Percentiles rank a stretch among this genome's conserved stretches.
These are phyloP conservation scores for Tanacetum coccineum DNA, from an alignment of 129 eudicot species.

Conservation along the genomic window DNA sequence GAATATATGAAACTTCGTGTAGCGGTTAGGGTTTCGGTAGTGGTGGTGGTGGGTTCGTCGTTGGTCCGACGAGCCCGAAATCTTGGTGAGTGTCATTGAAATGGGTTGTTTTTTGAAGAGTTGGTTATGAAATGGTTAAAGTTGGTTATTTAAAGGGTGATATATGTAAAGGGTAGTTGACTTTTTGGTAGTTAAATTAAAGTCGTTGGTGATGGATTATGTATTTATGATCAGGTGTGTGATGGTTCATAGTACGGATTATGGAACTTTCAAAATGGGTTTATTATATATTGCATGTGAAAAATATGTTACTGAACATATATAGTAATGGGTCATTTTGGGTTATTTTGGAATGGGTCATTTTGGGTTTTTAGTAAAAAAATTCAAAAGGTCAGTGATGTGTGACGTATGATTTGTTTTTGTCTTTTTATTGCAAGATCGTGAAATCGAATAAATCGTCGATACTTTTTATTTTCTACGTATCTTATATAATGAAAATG, in stretches of 20 bases:
- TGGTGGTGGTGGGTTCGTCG: constrained; percentile 28
- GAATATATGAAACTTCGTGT: constrained; percentile 18
- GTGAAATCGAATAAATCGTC: too few species aligned
- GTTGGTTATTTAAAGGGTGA: not conserved
- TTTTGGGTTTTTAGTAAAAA: too few species aligned
- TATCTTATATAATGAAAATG: too few species aligned
- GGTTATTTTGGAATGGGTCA: too few species aligned
- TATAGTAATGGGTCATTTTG: too few species aligned
- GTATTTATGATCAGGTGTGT: constrained; percentile 10
- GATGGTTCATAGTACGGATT: constrained; percentile 13
- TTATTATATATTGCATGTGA: too few species aligned
- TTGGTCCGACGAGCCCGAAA: constrained; percentile 11
- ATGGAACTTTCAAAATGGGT: not conserved
- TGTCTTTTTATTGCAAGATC: too few species aligned
- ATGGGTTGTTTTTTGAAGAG: not conserved
- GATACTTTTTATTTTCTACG: too few species aligned
- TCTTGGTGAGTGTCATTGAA: constrained; percentile 15
- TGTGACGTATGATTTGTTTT: too few species aligned
- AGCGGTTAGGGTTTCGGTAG: not conserved
- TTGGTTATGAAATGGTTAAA: not conserved
- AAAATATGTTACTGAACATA: too few species aligned
- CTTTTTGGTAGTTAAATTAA: constrained; percentile 9
- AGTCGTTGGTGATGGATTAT: not conserved
- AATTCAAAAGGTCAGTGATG: too few species aligned
- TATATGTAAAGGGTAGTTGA: constrained; percentile 12